A percentile compares a stretch with the other conserved stretches of the same genome.
Evolutionary conservation across 2,329 filamentous ascomycete species (phyloP).

Genomic region (Myrmaecium sp.): DNA sequence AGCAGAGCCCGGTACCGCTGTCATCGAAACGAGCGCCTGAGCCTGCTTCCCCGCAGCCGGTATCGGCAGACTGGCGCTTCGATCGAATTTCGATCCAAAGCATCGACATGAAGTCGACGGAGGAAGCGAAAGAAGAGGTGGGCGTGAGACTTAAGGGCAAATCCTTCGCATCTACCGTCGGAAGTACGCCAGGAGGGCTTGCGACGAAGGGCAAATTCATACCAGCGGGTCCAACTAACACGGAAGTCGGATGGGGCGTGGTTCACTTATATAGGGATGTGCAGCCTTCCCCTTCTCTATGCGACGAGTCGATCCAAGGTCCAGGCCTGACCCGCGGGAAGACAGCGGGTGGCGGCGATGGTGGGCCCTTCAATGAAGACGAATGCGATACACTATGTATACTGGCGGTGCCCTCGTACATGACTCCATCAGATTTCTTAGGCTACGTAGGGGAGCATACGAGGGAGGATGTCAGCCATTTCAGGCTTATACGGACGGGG

Average conservation of each 20-base stretch:
- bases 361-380: slow-evolving; percentile 28
- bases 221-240: slow-evolving; percentile 51
- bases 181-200: slow-evolving; percentile 32
- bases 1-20: slow-evolving; percentile 17
- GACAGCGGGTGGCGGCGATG: slow-evolving; percentile 7
- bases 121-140: slow-evolving; percentile 14
- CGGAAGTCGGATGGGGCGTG: slow-evolving; percentile 77
- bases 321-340: slow-evolving; percentile 17
- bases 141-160: slow-evolving; percentile 26
- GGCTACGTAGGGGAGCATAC: slow-evolving; percentile 84
- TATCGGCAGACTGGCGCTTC: slow-evolving; percentile 58
- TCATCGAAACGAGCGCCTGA: slow-evolving; percentile 16
- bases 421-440: slow-evolving; percentile 78
- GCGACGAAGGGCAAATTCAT: slow-evolving; percentile 71
- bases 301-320: slow-evolving; percentile 28
- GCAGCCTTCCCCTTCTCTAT: slow-evolving; percentile 50
- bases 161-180: no score
- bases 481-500: slow-evolving; percentile 82
- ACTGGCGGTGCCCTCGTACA: slow-evolving; percentile 83
- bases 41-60: slow-evolving; percentile 13
- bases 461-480: slow-evolving; percentile 75
- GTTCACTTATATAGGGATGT: slow-evolving; percentile 86
- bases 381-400: slow-evolving; percentile 84
- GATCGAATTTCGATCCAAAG: slow-evolving; percentile 63
- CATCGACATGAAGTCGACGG: slow-evolving; percentile 47